Conservation (phyloP, 2,329 filamentous ascomycete species). For the Neofusicoccum ribis region DNA sequence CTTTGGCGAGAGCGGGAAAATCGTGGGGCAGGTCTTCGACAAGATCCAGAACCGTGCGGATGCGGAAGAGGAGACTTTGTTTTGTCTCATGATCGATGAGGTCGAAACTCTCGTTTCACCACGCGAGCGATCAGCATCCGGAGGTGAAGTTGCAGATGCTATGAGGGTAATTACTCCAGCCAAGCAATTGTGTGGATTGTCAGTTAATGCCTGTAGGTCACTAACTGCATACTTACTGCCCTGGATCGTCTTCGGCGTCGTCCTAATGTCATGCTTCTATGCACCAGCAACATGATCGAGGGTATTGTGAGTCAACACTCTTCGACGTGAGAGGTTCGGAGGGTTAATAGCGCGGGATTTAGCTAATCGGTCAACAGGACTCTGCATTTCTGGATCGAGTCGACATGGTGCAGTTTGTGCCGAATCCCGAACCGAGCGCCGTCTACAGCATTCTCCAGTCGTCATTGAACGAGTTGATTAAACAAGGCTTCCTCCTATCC, state of each 20-base stretch:
- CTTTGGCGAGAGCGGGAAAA: conserved; percentile 50
- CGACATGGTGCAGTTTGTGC: conserved; percentile 49
- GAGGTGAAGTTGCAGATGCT: conserved; percentile 48
- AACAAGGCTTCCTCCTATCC: conserved; percentile 36
- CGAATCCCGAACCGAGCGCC: conserved; percentile 39
- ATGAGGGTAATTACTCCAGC: conserved; percentile 36
- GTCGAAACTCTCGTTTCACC: conserved; percentile 51
- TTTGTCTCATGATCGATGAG: conserved; percentile 39
- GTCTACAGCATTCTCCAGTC: conserved; percentile 52
- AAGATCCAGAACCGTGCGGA: conserved; percentile 38
- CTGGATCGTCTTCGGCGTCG: conserved; percentile 46
- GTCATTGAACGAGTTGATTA: conserved; percentile 48
- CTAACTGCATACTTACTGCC: conserved; percentile 52
- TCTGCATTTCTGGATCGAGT: conserved; percentile 52
- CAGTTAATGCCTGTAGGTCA: conserved; percentile 32
- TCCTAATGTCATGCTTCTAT: conserved; percentile 50
- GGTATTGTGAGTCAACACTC: conserved; percentile 31
- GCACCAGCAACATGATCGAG: conserved; percentile 51
- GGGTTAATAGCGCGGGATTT: neutral
- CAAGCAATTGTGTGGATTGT: neutral
- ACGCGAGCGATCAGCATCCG: conserved; percentile 41
- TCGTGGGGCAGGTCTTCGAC: conserved; percentile 46
- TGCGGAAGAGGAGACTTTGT: neutral
- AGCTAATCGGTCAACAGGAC: conserved; percentile 32
- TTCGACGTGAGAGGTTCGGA: neutral